Percentiles rank a stretch among this genome's conserved stretches.
These are phyloP conservation scores for Coemansia erecta DNA, from an alignment of 192 early-diverging fungal genomes.

Conservation along the genomic window DNA sequence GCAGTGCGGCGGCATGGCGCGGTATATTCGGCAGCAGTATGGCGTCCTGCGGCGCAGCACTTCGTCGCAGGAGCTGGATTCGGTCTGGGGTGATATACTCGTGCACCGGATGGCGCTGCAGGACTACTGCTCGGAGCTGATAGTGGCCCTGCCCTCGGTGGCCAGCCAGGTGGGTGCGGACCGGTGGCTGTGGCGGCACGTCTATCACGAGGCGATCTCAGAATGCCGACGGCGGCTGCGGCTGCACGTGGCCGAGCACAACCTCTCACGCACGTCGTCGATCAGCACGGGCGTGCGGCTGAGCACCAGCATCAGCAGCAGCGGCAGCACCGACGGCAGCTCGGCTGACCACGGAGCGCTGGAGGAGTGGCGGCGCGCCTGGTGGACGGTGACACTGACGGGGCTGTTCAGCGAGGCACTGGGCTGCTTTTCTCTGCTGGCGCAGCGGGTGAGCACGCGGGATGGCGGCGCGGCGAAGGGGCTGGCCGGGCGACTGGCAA, in stretches of 20 bases:
- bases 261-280: constrained; percentile 33
- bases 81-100: constrained; percentile 40
- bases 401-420: constrained; percentile 43
- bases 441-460: no score
- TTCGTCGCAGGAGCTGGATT: constrained; percentile 23
- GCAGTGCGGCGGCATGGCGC: constrained; percentile 19
- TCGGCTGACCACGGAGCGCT: constrained; percentile 8
- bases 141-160: constrained; percentile 10
- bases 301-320: constrained; percentile 7
- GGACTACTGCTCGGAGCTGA: constrained; percentile 34
- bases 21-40: constrained; percentile 23
- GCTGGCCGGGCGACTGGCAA: constrained; percentile 28
- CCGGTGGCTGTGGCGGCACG: constrained; percentile 30
- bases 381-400: constrained; percentile 35
- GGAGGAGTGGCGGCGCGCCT: constrained; percentile 37
- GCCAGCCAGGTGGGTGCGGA: constrained; percentile 26
- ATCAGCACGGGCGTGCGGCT: constrained; percentile 20
- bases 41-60: constrained; percentile 22
- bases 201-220: constrained; percentile 39
- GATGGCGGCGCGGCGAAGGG: no score
- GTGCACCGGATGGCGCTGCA: constrained; percentile 35
- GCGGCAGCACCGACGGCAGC: constrained; percentile 18
- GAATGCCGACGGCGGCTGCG: constrained; percentile 47
- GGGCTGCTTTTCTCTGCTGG: constrained; percentile 18
- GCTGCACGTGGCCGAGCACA: constrained; percentile 23